A percentile compares a stretch with the other conserved stretches of the same genome.
Conservation (phyloP, 345 rosid species). For the Adansonia digitata region DNA sequence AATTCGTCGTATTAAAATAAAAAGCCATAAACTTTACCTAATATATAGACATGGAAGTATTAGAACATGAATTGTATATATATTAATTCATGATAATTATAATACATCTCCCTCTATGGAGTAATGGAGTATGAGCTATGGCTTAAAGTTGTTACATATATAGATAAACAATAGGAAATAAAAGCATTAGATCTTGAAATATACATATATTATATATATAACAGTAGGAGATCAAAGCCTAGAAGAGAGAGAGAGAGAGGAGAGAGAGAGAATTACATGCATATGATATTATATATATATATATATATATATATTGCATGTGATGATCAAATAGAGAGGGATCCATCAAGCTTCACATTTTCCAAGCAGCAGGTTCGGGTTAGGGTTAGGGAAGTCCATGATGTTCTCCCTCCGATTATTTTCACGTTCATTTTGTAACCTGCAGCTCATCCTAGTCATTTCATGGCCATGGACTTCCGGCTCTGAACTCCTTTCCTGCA, state of each 20-base stretch:
- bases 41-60: background rate
- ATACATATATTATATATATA: background rate
- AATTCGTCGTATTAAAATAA: too few relatives aligned
- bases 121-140: too few relatives aligned
- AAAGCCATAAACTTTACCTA: too few relatives aligned
- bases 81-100: background rate
- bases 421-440: background rate
- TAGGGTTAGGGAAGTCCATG: background rate
- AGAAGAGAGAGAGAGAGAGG: too few relatives aligned
- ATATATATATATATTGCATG: background rate
- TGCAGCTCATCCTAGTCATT: background rate
- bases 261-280: background rate
- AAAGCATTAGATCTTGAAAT: background rate
- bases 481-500: background rate
- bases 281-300: too few relatives aligned
- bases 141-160: background rate
- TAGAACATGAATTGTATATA: background rate
- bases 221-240: background rate
- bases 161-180: background rate
- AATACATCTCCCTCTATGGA: background rate
- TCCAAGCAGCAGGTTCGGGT: background rate
- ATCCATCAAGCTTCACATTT: background rate
- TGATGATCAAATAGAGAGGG: background rate
- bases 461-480: background rate
- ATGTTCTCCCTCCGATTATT: background rate